Base-by-base conservation (phyloP, 768 basidiomycete genomes). In the Auricularia auricula-judae region DNA sequence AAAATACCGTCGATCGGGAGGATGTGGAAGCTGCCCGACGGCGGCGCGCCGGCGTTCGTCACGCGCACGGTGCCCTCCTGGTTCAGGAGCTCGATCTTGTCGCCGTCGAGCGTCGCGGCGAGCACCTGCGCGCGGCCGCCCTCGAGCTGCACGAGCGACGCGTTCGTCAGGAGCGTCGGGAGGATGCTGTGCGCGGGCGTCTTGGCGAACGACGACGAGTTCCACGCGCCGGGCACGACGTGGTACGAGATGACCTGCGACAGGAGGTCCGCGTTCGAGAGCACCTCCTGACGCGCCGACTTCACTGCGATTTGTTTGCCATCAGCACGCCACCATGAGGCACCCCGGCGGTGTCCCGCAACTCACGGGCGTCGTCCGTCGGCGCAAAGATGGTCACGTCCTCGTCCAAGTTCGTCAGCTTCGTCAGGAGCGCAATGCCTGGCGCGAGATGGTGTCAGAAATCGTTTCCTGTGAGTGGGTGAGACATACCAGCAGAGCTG, bases 181-280 rank as follows among this genome's bases (percentile, higher is more conserved):
- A 84, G 86, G 63, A 91, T 73, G 0, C 87, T 88, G 67, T 79
- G 77, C 68, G 82, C 83, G 1, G 87, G 86, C 64, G 75, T 81
- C 16, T 74, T 71, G 11, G 75, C 73, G n/a, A 79, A 75, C 10
- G 74, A 64, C 23, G 67, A 66, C 3, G 79, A 76, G 53, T 75
- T 65, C 23, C 36, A 80, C 65, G 83, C 76, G 33, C 85, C 84
- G 59, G 77, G 68, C 7, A 86, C 75, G 66, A 86, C 72, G 71
- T 86, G 86, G 71, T 86, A 86, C 4, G 83, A 75, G 44, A 87
- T 66, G 51, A 82, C 73, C 66, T 84, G 74, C 47, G 81, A 78
- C 11, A 87, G 69, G 23, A 68, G 61, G 16, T 72, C 75, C 3
- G 70, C 39, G 65, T 81, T 76, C 53, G 69, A 67, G 0, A 72